Base-by-base conservation (phyloP, 495 filamentous ascomycete genomes). In the Jackrogersella multiformis region DNA sequence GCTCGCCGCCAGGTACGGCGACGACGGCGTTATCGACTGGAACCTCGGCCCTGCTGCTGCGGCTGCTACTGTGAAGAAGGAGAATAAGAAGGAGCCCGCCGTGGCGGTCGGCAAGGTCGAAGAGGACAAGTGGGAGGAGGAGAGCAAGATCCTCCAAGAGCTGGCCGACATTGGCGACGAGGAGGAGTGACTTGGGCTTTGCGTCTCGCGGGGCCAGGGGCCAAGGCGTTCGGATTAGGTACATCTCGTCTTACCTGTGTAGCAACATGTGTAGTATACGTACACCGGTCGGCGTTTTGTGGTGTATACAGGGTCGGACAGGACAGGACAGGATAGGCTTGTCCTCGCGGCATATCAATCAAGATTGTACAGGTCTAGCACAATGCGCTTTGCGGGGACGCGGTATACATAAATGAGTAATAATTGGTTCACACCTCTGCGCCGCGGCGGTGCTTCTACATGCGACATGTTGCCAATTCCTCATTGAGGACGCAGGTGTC, bases 1-100 rank as follows among this genome's bases (percentile, higher is more conserved):
- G 94, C 80, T 99, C 30, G 81, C 82, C 54, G 68, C 80, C 63
- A 79, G 88, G 53, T 97, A 98, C 77, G 95, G 96, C 1, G 81
- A 82, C 30, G 89, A 87, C 4, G 87, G 84, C n/a, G 82, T 84
- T 68, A 93, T 99, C 72, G 88, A 97, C 75, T 99, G 95, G 95
- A 86, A 88, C 76, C 75, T 99, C 62, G 82, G 85, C 46, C 79
- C 81, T 4, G n/a, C n/a, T n/a, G n/a, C n/a, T n/a, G n/a, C n/a
- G n/a, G n/a, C n/a, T 39, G 56, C 32, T 65, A n/a, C n/a, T 15
- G 44, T 75, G 1, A 64, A 71, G 32, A 56, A 53, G 45, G 61
- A 71, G 42, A 55, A 59, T 36, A 53, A 15, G 8, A 53, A 26
- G 16, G 38, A 61, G 32, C 46, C 71, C 16, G 60, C 64, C 9